These are phyloP conservation scores for Cyclaneusma minus DNA, from an alignment of 2,329 filamentous ascomycete genomes.

Conservation along the genomic window DNA sequence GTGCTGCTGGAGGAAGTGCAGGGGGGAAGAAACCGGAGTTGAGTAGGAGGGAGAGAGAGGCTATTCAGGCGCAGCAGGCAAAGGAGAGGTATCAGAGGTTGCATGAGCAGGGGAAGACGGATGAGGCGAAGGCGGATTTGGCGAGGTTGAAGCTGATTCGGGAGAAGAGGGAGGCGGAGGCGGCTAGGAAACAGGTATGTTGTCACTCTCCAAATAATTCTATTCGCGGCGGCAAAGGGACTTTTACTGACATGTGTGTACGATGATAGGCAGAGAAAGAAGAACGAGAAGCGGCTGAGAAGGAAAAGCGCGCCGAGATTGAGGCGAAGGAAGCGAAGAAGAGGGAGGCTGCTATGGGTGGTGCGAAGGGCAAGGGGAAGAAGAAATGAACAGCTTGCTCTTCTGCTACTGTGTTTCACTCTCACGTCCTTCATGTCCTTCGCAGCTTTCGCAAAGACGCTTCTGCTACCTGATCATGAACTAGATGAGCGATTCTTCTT, in stretches of 20 bases:
- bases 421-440: too few species aligned
- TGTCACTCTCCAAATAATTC: slow-evolving; percentile 24
- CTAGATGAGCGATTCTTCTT: too few species aligned
- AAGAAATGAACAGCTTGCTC: too few species aligned
- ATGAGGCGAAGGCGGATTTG: slow-evolving; percentile 81
- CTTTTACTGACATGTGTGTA: background rate
- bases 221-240: slow-evolving; percentile 27
- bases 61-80: slow-evolving; percentile 71
- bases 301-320: slow-evolving; percentile 28
- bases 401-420: too few species aligned
- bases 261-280: slow-evolving; percentile 20
- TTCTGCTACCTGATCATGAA: too few species aligned
- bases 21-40: slow-evolving; percentile 34
- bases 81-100: slow-evolving; percentile 85
- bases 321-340: slow-evolving; percentile 27
- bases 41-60: slow-evolving; percentile 57
- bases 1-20: slow-evolving; percentile 22
- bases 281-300: slow-evolving; percentile 21
- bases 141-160: slow-evolving; percentile 69
- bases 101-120: slow-evolving; percentile 90
- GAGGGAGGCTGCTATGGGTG: slow-evolving; percentile 18
- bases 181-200: slow-evolving; percentile 65
- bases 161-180: slow-evolving; percentile 74
- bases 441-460: too few species aligned
- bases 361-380: slow-evolving; percentile 13